Base-by-base conservation (phyloP, 164 flowering plant genomes). In the Kalanchoe fedtschenkoi region DNA sequence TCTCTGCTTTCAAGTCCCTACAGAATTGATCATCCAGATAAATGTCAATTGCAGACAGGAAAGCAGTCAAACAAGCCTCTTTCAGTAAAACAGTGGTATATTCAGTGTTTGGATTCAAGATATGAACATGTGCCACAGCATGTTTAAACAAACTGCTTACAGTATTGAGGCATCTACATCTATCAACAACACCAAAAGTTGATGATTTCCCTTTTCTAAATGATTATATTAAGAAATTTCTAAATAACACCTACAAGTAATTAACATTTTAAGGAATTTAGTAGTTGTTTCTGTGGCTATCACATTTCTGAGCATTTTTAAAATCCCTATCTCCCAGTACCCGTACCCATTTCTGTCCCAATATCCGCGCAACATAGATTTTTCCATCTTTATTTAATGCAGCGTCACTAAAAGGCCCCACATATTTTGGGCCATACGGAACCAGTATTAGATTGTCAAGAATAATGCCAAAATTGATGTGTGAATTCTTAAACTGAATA, bases 1-100 rank as follows among this genome's bases (percentile, higher is more conserved):
- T 95, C 76, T 91, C 99, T 30, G 90, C 97, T 81, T 95, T 95
- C 80, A 95, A 82, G 70, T 95, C 99, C 64, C 99, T 91, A 58
- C 69, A 38, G 60, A 56, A 35, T 37, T 21, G 61, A 69, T 33
- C 17, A 34, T 34, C 42, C 53, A 14, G 22, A 10, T 11, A 34
- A 51, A 19, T 5, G 61, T 58, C 34, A 60, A 10, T 47, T 26
- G 32, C 4, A 16, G 59, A 17, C n/a, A 32, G 21, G n/a, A 46
- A 19, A 22, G n/a, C 17, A 21, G 15, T 61, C 15, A 3, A 24
- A n/a, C 35, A 34, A n/a, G n/a, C 29, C 35, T 30, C 17, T 57
- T 47, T 21, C 55, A 17, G 39, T 58, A 21, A 1, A 19, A 30
- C 14, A 57, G n/a, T n/a, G n/a, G n/a, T n/a, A n/a, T n/a, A n/a